A percentile compares a stretch with the other conserved stretches of the same genome.
Evolutionary conservation across 2,329 filamentous ascomycete genomes (phyloP).

Genomic region (Raffaelea arxii): DNA sequence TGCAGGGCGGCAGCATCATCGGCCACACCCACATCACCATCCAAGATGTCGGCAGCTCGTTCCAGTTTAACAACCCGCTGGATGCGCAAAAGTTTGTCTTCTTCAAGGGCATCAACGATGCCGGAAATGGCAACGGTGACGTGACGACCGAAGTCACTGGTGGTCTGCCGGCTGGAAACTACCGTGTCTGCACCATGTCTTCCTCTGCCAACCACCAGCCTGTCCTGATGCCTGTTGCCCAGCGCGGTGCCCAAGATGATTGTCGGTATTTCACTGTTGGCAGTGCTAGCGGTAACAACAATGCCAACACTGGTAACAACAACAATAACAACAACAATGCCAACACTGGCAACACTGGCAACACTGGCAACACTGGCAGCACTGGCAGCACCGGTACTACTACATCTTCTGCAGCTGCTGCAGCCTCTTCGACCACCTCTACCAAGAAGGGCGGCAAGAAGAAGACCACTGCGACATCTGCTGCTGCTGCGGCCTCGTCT

Average conservation of each 20-base stretch:
- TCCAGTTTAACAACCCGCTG: conserved; percentile 41
- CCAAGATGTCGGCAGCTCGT: conserved; percentile 40
- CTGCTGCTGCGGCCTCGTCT: neutral
- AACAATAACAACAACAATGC: conserved; percentile 14
- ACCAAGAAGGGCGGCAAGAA: neutral
- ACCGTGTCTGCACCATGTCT: conserved; percentile 56
- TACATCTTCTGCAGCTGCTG: conserved; percentile 3
- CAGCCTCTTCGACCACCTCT: neutral
- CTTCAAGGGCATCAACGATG: conserved; percentile 59
- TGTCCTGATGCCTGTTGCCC: conserved; percentile 56
- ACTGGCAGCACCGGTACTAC: conserved; percentile 3
- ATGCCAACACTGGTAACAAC: conserved; percentile 11
- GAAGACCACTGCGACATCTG: neutral
- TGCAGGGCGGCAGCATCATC: conserved; percentile 43
- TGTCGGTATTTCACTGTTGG: conserved; percentile 51
- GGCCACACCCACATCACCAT: conserved; percentile 54
- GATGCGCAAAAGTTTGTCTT: conserved; percentile 47
- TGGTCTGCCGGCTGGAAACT: conserved; percentile 52
- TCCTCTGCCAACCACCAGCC: conserved; percentile 57
- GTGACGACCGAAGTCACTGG: conserved; percentile 43
- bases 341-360: conserved; percentile 10
- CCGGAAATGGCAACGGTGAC: conserved; percentile 43
- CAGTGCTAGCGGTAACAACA: conserved; percentile 9
- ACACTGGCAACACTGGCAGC: conserved; percentile 9
- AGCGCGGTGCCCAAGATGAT: conserved; percentile 58